phyloP scores from a whole-genome alignment of 805 yeast species.

The Nakazawaea ishiwadae region DNA sequence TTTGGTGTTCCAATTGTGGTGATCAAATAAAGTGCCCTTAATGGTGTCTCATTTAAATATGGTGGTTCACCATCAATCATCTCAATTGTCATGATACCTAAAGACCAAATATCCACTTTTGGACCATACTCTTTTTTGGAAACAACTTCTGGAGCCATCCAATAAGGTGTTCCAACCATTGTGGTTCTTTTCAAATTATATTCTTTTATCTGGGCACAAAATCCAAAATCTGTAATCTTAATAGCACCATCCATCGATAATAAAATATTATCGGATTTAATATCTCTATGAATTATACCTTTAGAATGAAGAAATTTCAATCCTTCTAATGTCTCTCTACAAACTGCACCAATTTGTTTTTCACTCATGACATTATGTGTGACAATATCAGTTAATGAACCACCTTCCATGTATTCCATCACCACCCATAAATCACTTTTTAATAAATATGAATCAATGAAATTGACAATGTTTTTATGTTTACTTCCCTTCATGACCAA shows the following conservation, averaged over 20 bases:
- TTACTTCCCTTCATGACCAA: conserved; percentile 90
- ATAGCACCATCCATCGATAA: conserved; percentile 82
- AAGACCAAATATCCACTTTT: conserved; percentile 78
- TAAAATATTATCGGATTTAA: conserved; percentile 89
- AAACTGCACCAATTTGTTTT: conserved; percentile 92
- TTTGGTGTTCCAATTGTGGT: conserved; percentile 82
- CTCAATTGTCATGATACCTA: conserved; percentile 83
- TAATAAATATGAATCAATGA: conserved; percentile 76
- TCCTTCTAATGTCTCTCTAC: conserved; percentile 86
- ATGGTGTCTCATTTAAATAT: conserved; percentile 73
- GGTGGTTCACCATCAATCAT: conserved; percentile 89
- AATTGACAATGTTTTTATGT: conserved; percentile 92
- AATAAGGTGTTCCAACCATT: conserved; percentile 85
- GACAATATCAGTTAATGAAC: conserved; percentile 91
- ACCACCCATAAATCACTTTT: conserved; percentile 90
- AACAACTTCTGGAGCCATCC: conserved; percentile 91
- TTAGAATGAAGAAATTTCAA: conserved; percentile 82
- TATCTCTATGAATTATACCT: conserved; percentile 94
- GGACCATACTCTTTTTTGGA: conserved; percentile 77
- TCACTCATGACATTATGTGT: conserved; percentile 86
- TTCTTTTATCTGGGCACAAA: conserved; percentile 77
- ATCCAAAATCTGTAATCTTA: conserved; percentile 80
- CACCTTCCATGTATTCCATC: conserved; percentile 99
- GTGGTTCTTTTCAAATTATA: conserved; percentile 71
- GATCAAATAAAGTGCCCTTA: conserved; percentile 69